Evolutionary conservation across 2,329 filamentous ascomycete genomes (phyloP), one percentile per base, ranked within the genome.

Genomic region (Mycogone perniciosa): DNA sequence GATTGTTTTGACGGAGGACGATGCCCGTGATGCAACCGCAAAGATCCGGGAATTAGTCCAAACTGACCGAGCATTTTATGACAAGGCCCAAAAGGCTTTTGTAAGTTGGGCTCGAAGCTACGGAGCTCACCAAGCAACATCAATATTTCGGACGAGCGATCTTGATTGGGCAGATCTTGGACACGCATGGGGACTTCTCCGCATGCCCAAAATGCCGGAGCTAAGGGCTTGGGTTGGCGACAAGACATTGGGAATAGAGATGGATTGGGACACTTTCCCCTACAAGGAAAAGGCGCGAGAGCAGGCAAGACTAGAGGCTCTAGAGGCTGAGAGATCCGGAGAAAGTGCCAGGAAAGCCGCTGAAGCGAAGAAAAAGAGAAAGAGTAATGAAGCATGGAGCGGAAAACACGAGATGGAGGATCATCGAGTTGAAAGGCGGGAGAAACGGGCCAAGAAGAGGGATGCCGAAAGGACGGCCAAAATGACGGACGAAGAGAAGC

Each of bases 91-190:
- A 64, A 84, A 85, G 55, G 93, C 85, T 1, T 97, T 99, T 60
- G 92, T 97, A 26, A 92, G 87, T 63, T 97, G 90, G 88, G 83
- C 95, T 1, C 83, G 90, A 64, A 87, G 88, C 58, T 97, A 97
- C 71, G 87, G 82, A 64, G 95, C 93, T 62, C 93, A 97, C 62
- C 84, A 91, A 58, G 90, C 92, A 1, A 85, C 82, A 53, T 95
- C 89, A 62, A 97, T 99, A 58, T 99, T 99, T 74, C 82, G 87
- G 8, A 74, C 89, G 2, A 67, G 76, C 3, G 89, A 95, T 61
- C 76, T 96, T 11, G 85, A 96, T 66, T 99, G 93, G 93, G 72
- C 78, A 5, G 86, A 90, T 48, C 76, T 93, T 1, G 92, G 84
- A 1, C 76, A 82, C 48, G 87, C 86, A 1, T 99, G 92, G 89